Percentiles rank a stretch among this genome's conserved stretches.
Conservation (phyloP, 2,329 filamentous ascomycete species). For the Colletotrichum sp. region DNA sequence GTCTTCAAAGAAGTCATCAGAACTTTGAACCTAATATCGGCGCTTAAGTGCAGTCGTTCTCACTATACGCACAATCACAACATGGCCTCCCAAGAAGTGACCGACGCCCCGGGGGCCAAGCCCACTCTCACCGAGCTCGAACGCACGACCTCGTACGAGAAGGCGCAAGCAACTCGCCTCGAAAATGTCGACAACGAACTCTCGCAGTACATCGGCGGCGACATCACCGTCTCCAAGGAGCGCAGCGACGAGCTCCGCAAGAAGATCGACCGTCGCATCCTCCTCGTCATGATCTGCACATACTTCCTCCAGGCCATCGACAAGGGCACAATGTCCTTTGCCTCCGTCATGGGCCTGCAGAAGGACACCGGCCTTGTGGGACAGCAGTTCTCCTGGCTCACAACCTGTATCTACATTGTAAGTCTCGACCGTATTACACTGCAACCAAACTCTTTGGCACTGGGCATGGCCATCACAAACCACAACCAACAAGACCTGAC, state of each 20-base stretch:
- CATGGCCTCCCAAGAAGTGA: constrained; percentile 25
- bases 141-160: constrained; percentile 18
- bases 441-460: neutral
- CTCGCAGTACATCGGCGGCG: constrained; percentile 68
- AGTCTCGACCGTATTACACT: constrained; percentile 47
- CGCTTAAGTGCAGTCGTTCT: constrained; percentile 20
- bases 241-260: constrained; percentile 66
- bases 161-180: constrained; percentile 18
- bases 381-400: constrained; percentile 70
- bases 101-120: constrained; percentile 27
- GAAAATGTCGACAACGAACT: constrained; percentile 69
- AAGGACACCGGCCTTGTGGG: constrained; percentile 45
- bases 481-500: neutral
- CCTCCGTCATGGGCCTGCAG: constrained; percentile 67
- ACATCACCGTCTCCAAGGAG: constrained; percentile 62
- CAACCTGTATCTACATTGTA: constrained; percentile 76
- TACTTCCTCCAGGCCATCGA: constrained; percentile 77
- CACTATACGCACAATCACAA: neutral
- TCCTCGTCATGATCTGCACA: constrained; percentile 74
- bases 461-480: constrained; percentile 39
- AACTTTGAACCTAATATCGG: neutral
- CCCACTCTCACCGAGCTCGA: constrained; percentile 33
- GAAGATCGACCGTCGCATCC: constrained; percentile 70
- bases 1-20: neutral
- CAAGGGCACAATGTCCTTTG: constrained; percentile 70